A percentile compares a stretch with the other conserved stretches of the same genome.
Conservation (phyloP, 1,139 yeast species). For the Yamadazyma atmosphaerica region DNA sequence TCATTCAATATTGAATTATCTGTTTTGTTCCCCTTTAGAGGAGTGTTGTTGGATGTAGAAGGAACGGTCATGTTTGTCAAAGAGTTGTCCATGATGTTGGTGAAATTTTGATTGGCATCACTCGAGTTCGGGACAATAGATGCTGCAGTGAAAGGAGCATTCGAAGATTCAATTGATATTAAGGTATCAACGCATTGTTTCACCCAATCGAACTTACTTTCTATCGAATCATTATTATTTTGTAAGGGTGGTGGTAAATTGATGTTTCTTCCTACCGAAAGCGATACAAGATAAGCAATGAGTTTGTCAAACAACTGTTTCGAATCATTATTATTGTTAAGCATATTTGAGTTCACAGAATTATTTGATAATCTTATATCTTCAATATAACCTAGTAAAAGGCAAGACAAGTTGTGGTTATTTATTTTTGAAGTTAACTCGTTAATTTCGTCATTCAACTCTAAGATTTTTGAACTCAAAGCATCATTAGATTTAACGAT, state of each 20-base stretch:
- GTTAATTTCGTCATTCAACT: constrained; percentile 33
- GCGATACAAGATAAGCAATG: constrained; percentile 53
- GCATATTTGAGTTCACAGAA: constrained; percentile 3
- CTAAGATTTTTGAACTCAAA: constrained; percentile 33
- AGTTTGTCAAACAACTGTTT: constrained; percentile 40
- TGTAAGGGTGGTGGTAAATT: constrained; percentile 41
- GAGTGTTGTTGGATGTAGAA: constrained; percentile 16
- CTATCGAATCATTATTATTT: constrained; percentile 25
- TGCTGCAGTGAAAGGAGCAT: constrained; percentile 1
- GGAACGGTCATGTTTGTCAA: constrained; percentile 15
- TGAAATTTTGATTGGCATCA: constrained; percentile 8
- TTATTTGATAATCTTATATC: constrained; percentile 33
- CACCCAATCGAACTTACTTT: constrained; percentile 51
- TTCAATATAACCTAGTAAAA: constrained; percentile 47
- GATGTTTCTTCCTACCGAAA: constrained; percentile 53
- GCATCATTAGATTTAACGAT: constrained; percentile 35
- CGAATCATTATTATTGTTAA: constrained; percentile 9
- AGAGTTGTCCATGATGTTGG: constrained; percentile 8
- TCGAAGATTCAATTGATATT: constrained; percentile 8
- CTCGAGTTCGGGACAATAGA: constrained; percentile 1
- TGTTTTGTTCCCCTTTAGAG: constrained; percentile 11
- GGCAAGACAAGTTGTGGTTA: constrained; percentile 46
- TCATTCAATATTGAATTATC: constrained; percentile 24
- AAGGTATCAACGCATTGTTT: constrained; percentile 51
- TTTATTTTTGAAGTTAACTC: constrained; percentile 26